Base-by-base conservation (phyloP, 257 asterid genomes). In the Forsythia suspensa region DNA sequence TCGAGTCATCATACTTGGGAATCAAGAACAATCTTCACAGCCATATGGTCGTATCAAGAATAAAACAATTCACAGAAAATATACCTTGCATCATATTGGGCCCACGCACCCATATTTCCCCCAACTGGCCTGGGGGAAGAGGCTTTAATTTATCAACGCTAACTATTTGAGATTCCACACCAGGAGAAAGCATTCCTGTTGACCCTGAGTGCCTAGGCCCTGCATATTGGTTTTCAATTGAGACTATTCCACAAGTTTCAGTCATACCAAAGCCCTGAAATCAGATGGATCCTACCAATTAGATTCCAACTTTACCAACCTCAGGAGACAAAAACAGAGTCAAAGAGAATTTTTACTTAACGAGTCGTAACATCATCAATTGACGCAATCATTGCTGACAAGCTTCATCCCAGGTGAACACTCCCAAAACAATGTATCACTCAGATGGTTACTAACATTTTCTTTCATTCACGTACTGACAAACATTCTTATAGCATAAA, bases 211-310 rank as follows among this genome's bases (percentile, higher is more conserved):
- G 90, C 74, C 97, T 89, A n/a, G 82, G 84, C 75, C 96, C 97
- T 4, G 68, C 72, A 72, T 72, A n/a, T 44, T 80, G 78, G 80
- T 80, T 89, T 87, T 94, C 98, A 16, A 92, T 0, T 3, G 91
- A 89, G 77, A 90, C 86, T 72, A 92, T 86, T 42, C 94, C 97
- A 77, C 94, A 86, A 41, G 99, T 94, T 85, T 96, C 98, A 39
- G 99, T 94, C 98, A 96, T 92, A 73, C 98, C 99, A 74, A 91
- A 96, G 57, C 98, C 98, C 98, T 96, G 88, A 82, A 85, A 85
- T 76, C 18, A 77, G 68, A 79, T 24, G 29, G 67, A 70, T 8
- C 63, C 11, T 41, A 61, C 6, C 21, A 76, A 61, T 81, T 71
- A 77, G 73, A 80, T 72, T 21, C 69, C 42, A 51, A 41, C 18